Conservation (phyloP, 371 early-diverging fungal species). For the Actinomucor elegans region DNA sequence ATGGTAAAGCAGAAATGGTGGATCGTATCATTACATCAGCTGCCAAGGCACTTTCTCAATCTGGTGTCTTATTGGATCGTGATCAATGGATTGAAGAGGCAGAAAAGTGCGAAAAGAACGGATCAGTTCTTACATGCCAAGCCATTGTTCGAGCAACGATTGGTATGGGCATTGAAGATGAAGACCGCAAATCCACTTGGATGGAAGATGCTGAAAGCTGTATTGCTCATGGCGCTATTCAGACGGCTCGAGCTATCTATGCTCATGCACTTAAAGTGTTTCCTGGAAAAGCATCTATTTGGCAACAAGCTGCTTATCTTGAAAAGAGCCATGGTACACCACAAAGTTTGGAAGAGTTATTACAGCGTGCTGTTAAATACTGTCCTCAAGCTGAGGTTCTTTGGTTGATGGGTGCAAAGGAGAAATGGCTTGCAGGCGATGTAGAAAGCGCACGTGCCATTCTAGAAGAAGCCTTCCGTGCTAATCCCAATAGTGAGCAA, state of each 20-base stretch:
- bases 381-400: constrained; percentile 93
- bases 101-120: constrained; percentile 80
- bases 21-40: constrained; percentile 74
- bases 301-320: constrained; percentile 86
- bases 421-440: constrained; percentile 89
- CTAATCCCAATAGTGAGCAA: constrained; percentile 90
- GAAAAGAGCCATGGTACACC: constrained; percentile 87
- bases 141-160: constrained; percentile 85
- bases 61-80: constrained; percentile 74
- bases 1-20: constrained; percentile 68
- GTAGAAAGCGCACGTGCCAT: constrained; percentile 85
- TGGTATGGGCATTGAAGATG: constrained; percentile 78
- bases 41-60: constrained; percentile 64
- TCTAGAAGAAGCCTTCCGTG: constrained; percentile 84
- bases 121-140: constrained; percentile 74
- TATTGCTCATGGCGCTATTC: constrained; percentile 63
- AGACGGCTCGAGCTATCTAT: constrained; percentile 89
- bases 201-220: constrained; percentile 88
- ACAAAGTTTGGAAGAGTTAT: constrained; percentile 74
- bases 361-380: constrained; percentile 83
- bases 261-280: constrained; percentile 78
- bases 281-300: constrained; percentile 80
- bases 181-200: constrained; percentile 83
- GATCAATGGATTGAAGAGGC: constrained; percentile 94
- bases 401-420: constrained; percentile 97